phyloP scores from a whole-genome alignment of 176 grass and related monocot genomes.

The Triticum dicoccoides region DNA sequence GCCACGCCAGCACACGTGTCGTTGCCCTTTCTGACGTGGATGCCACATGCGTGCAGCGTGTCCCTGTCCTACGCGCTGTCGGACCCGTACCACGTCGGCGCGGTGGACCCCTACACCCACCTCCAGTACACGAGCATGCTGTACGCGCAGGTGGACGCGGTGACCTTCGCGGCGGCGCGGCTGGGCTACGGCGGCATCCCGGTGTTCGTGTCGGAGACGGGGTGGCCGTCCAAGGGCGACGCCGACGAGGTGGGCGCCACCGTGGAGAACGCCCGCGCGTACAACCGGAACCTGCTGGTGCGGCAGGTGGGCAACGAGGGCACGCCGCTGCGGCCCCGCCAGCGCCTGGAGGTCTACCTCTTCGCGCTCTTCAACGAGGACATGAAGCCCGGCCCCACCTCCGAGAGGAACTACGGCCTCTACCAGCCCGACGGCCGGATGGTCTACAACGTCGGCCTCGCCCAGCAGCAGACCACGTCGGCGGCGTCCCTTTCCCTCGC shows the following conservation, averaged over 20 bases:
- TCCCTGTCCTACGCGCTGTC: slow-evolving; percentile 71
- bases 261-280: slow-evolving; percentile 67
- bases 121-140: slow-evolving; percentile 96
- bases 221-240: slow-evolving; percentile 96
- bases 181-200: slow-evolving; percentile 57
- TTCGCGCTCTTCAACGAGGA: slow-evolving; percentile 98
- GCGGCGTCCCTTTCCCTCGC: slow-evolving; percentile 65
- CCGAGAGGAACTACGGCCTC: slow-evolving; percentile 89
- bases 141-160: slow-evolving; percentile 95
- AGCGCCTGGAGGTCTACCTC: slow-evolving; percentile 76
- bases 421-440: slow-evolving; percentile 72
- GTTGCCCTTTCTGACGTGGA: neutral
- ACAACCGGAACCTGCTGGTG: slow-evolving; percentile 80
- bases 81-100: slow-evolving; percentile 51
- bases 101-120: slow-evolving; percentile 73
- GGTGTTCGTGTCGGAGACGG: slow-evolving; percentile 87
- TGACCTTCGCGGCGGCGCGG: slow-evolving; percentile 61
- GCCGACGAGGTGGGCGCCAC: slow-evolving; percentile 68
- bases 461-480: slow-evolving; percentile 20
- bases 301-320: slow-evolving; percentile 67
- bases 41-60: slow-evolving; percentile 3
- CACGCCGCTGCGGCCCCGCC: slow-evolving; percentile 73
- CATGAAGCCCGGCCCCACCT: slow-evolving; percentile 80
- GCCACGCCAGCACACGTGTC: neutral
- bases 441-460: slow-evolving; percentile 86